These are phyloP conservation scores for Penicillium janthinellum DNA, from an alignment of 2,329 filamentous ascomycete genomes.

Conservation along the genomic window DNA sequence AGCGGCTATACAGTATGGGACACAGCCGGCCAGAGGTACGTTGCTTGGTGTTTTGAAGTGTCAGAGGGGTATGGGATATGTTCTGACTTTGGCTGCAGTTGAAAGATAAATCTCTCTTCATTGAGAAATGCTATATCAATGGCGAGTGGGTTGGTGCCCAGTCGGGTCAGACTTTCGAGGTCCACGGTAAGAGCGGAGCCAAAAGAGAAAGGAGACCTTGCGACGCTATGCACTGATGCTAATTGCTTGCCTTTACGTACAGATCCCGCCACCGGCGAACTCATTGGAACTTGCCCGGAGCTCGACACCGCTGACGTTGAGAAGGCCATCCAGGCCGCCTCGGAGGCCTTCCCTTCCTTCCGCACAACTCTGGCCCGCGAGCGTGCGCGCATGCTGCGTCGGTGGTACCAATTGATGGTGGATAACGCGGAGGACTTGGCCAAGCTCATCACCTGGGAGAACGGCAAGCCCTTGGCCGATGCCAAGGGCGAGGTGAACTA, in stretches of 20 bases:
- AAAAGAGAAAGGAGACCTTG: neutral
- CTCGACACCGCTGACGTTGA: slow-evolving; percentile 77
- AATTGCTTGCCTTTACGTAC: neutral
- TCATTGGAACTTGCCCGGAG: slow-evolving; percentile 80
- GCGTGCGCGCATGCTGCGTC: slow-evolving; percentile 62
- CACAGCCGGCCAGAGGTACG: slow-evolving; percentile 45
- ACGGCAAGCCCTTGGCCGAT: slow-evolving; percentile 66
- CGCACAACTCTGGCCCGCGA: slow-evolving; percentile 63
- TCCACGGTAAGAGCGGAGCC: slow-evolving; percentile 58
- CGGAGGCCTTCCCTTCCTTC: slow-evolving; percentile 66
- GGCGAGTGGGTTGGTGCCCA: slow-evolving; percentile 86
- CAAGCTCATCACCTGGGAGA: slow-evolving; percentile 69
- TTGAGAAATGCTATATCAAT: slow-evolving; percentile 83
- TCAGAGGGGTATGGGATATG: neutral
- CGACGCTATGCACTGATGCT: neutral
- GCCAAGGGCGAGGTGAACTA: slow-evolving; percentile 62
- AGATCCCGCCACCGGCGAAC: slow-evolving; percentile 81
- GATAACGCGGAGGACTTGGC: slow-evolving; percentile 68
- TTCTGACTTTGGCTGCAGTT: slow-evolving; percentile 53
- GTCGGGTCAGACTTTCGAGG: slow-evolving; percentile 89
- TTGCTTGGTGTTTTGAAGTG: neutral
- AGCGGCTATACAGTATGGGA: slow-evolving; percentile 46
- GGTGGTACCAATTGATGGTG: slow-evolving; percentile 68
- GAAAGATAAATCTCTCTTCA: slow-evolving; percentile 79
- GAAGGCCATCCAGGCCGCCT: slow-evolving; percentile 80